Evolutionary conservation across 441 rosid species (phyloP), one percentile per base, ranked within the genome.

Genomic region (Cnidoscolus chayamansa): DNA sequence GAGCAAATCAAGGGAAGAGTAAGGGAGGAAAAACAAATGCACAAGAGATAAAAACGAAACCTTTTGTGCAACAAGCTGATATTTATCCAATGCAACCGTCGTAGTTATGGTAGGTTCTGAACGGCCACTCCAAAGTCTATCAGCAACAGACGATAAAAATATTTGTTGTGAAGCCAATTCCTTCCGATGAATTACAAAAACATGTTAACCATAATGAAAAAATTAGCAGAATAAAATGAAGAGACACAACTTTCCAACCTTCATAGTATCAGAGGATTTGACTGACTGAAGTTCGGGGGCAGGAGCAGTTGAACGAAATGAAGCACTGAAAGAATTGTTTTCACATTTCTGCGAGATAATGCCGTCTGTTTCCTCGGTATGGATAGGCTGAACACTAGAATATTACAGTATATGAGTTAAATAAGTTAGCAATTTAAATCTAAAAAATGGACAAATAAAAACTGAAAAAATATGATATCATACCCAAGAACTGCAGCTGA

Each of bases 51-150:
- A 48, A 32, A 8, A 51, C 30, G 57, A 68, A 76, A 93, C 99
- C 97, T 91, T 91, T 76, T 84, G 91, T 6, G 96, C 86, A 80
- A 90, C 84, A 78, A 92, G 83, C 79, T 90, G 92, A 77, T 86
- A 96, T 76, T 93, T 91, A 73, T 96, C 99, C 83, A 93, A 69
- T 80, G 99, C 99, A 73, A 91, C 98, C 84, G 96, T 86, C 37
- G 97, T 93, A 85, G 78, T 87, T 70, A 91, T 77, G 37, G 87
- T 84, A 81, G 97, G 91, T 72, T 93, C 98, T 15, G 85, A 67
- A 57, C 73, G 76, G 80, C 80, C 85, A 75, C 77, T 85, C 68
- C 88, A 87, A 83, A 80, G 76, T 25, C 88, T 93, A 73, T 93
- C 99, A 72, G 88, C 56, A 69, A 84, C 81, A 77, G 83, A 82